A percentile compares a stretch with the other conserved stretches of the same genome.
Conservation (phyloP, 225 moss, liverwort and hornwort species). For the Pleurozium schreberi region DNA sequence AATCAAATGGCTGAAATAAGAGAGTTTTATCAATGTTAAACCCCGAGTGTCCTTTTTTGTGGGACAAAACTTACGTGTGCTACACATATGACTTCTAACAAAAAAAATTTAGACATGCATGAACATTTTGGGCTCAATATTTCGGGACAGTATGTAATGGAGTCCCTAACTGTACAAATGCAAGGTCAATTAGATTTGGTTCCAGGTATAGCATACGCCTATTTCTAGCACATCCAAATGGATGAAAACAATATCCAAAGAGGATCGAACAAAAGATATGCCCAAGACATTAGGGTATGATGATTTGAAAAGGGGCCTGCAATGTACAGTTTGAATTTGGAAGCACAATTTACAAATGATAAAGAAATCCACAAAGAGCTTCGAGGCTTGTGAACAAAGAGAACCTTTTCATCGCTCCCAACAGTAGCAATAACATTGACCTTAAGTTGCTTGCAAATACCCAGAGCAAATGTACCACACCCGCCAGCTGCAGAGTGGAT, state of each 20-base stretch:
- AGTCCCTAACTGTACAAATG: background rate
- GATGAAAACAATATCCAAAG: background rate
- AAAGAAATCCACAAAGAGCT: background rate
- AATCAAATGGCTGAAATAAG: background rate
- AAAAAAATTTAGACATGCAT: background rate
- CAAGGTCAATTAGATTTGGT: background rate
- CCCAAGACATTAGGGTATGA: background rate
- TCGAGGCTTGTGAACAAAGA: background rate
- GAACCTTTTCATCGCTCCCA: conserved; percentile 40
- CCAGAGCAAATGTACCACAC: conserved; percentile 47
- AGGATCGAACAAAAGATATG: background rate
- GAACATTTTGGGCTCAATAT: background rate
- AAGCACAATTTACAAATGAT: background rate
- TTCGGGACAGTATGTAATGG: background rate
- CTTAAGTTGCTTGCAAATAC: conserved; percentile 32
- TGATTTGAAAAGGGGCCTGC: background rate
- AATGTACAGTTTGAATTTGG: background rate
- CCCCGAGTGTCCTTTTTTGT: background rate
- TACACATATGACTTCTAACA: background rate
- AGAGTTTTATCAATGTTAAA: background rate
- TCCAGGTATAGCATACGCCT: background rate
- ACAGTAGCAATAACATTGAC: conserved; percentile 31
- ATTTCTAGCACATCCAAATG: background rate
- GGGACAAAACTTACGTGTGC: background rate
- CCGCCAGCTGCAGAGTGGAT: conserved; percentile 51